Base-by-base conservation (phyloP, 768 basidiomycete genomes). In the Bullera alba region DNA sequence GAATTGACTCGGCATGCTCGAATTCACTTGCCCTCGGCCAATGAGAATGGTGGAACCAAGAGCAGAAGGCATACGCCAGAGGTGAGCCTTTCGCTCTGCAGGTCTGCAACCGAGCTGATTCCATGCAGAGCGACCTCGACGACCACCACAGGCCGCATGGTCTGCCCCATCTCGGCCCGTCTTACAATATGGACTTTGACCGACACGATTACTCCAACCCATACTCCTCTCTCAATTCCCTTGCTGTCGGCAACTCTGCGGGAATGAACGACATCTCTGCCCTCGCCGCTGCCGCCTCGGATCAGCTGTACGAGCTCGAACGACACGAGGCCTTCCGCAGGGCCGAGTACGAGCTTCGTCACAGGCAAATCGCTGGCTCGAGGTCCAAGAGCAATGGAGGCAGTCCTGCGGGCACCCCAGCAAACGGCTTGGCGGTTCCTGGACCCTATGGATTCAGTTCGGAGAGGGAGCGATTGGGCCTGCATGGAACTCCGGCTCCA, bases 1-100 rank as follows among this genome's bases (percentile, higher is more conserved):
- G 93, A 99, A 74, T 81, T 99, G 57, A 99, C 93, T 25, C 81
- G 93, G 50, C 93, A 99, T 67, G 85, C 87, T 0, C 81, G 93
- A 41, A 99, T 97, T 60, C 93, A 99, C 74, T 52, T 68, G 34
- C 63, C 58, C 82, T 48, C 85, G 82, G 30, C 87, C 82, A 71
- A 86, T 82, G 69, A 86, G 86, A 62, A 52, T 41, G 63, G 58
- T n/a, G 37, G 42, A 36, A 48, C 58, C 14, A 58, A 57, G n/a
- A 73, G 67, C 5, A 73, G 69, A 58, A 56, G 54, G 25, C 46
- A 48, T 38, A 37, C 46, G 5, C 46, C 42, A 69, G 67, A 50
- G 58, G 61, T n/a, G 69, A 70, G 1, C 69, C 70, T 10, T 28
- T 43, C 14, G 23, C 25, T 14, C 19, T 43, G 25, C 42, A 12